A percentile compares a stretch with the other conserved stretches of the same genome.
Conservation (phyloP, 139 green algal genomes). For the Coelastrella sp. region DNA sequence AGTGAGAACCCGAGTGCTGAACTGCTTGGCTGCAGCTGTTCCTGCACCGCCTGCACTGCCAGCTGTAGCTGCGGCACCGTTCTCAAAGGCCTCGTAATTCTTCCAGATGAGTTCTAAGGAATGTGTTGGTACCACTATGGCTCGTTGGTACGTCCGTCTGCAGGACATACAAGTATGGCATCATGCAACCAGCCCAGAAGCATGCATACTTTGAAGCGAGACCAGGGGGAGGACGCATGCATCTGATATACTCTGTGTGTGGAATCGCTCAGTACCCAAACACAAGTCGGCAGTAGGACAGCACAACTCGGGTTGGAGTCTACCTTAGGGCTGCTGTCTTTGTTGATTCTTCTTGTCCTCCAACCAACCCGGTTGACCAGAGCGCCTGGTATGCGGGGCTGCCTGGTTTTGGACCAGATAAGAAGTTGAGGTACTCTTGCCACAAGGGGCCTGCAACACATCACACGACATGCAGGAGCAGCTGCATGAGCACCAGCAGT, state of each 20-base stretch:
- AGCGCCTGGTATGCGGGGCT: slow-evolving; percentile 73
- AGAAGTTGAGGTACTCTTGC: slow-evolving; percentile 87
- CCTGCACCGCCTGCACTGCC: neutral
- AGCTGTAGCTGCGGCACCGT: slow-evolving; percentile 23
- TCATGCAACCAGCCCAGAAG: no score
- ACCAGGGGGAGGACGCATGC: no score
- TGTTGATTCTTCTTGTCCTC: slow-evolving; percentile 78
- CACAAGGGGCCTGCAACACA: slow-evolving; percentile 74
- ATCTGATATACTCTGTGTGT: no score
- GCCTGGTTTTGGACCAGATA: slow-evolving; percentile 72
- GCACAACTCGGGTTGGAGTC: neutral
- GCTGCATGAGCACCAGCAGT: neutral
- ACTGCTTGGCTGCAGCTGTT: slow-evolving; percentile 36
- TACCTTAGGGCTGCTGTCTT: slow-evolving; percentile 64
- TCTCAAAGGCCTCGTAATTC: slow-evolving; percentile 92
- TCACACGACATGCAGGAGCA: slow-evolving; percentile 9
- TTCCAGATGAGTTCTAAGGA: slow-evolving; percentile 88
- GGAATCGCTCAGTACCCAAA: neutral
- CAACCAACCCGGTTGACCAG: slow-evolving; percentile 59
- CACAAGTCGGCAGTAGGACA: neutral
- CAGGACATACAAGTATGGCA: no score
- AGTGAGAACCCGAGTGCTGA: slow-evolving; percentile 73
- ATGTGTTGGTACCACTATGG: slow-evolving; percentile 80
- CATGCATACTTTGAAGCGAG: no score
- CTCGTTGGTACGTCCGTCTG: slow-evolving; percentile 83